Percentiles rank a stretch among this genome's conserved stretches.
Evolutionary conservation across 2,329 filamentous ascomycete species (phyloP).

Genomic region (Pseudogymnoascus destructans): DNA sequence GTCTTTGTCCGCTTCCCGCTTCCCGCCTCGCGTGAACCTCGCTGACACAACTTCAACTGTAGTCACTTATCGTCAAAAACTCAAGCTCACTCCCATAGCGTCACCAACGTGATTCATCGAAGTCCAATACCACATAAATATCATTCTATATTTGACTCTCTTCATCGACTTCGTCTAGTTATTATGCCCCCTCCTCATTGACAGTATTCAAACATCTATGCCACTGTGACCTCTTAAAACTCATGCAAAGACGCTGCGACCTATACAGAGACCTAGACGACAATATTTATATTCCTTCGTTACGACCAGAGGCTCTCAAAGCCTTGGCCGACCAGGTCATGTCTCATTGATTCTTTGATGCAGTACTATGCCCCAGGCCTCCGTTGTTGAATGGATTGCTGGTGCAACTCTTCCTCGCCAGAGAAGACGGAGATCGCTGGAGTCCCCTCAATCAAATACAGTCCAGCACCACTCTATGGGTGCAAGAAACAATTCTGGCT

Average conservation of each 20-base stretch:
- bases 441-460: neutral
- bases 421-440: neutral
- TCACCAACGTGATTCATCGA: neutral
- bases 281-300: neutral
- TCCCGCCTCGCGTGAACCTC: neutral
- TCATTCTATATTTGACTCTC: neutral
- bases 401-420: neutral
- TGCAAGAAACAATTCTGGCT: neutral
- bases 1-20: neutral
- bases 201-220: neutral
- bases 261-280: neutral
- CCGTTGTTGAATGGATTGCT: slow-evolving; percentile 1
- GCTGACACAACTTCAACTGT: neutral
- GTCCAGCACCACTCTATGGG: neutral
- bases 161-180: neutral
- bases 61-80: neutral
- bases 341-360: neutral
- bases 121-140: neutral
- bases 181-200: neutral
- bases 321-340: neutral
- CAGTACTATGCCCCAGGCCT: neutral
- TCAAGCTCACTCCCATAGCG: neutral
- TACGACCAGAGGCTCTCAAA: neutral
- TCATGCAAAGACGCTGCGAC: neutral
- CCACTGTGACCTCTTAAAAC: neutral